Base-by-base conservation (phyloP, 1,139 yeast genomes). In the Hyphopichia buzzinii region DNA sequence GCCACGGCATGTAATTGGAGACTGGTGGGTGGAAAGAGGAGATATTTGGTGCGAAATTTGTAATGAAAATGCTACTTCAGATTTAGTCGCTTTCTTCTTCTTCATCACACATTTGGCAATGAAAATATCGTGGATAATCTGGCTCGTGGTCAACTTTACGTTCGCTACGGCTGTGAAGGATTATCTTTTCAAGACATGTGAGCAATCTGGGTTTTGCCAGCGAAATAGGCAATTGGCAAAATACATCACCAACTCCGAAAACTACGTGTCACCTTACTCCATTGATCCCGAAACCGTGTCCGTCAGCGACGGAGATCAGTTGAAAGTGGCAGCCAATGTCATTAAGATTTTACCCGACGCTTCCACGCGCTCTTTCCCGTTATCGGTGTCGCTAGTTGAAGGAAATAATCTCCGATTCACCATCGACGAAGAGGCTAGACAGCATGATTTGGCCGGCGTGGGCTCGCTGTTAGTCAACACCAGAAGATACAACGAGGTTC, bases 161-260 rank as follows among this genome's bases (percentile, higher is more conserved):
- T 33, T 38, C 4, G 57, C 41, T 5, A 17, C 43, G 6, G 81
- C 81, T 1, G 92, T 81, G 17, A 84, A 87, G 55, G 77, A 75
- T 10, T 79, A 81, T 49, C 61, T 89, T 39, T 86, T 90, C 67
- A 86, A 87, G 58, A 78, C 74, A 12, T 92, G 98, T 62, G 79
- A 70, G 8, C 82, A 85, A 49, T 77, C 90, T 15, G 95, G 97
- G 7, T 90, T 92, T 55, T 92, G 98, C 56, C 65, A 74, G 35
- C 72, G 98, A 54, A 88, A 92, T 52, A 65, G 94, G 36, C 79
- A 78, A 42, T 89, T 75, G 56, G 92, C 94, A 2, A 51, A 56
- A 12, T 59, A 70, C 34, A 43, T 55, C 1, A 48, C 53, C 4
- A 44, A 54, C 2, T 56, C 50, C 4, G 36, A 37, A 1, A 36